Evolutionary conservation across 2,329 filamentous ascomycete genomes (phyloP), one percentile per base, ranked within the genome.

Genomic region (Penicillium vulpinum): DNA sequence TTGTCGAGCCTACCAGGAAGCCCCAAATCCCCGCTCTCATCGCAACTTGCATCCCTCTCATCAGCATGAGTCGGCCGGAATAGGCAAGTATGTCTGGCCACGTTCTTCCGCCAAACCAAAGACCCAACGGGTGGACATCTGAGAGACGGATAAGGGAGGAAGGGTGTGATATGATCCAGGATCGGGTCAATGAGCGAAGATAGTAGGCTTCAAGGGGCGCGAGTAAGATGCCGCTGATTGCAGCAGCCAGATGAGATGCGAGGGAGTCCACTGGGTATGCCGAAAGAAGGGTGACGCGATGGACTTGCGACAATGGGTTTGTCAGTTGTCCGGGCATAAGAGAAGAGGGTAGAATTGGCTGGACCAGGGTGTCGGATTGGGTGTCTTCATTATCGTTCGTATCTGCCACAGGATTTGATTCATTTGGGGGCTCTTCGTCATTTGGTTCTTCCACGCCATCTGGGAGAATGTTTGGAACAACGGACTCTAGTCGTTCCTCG

Each of bases 241-340:
- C 59, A 6, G 71, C 68, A 8, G 76, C 71, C 24, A 78, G 63
- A 46, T 78, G 75, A 5, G 73, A 77, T 21, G 76, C 71, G 26
- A 78, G 68, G 8, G 75, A 73, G 60, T 78, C 75, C 11, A 74
- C 72, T 5, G 75, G 74, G 33, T 75, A 72, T 9, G 72, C 72
- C 4, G 75, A 78, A 26, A 78, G 73, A 16, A 77, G 72, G 4
- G 75, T 78, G 16, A 78, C 71, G 44, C 75, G 70, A 60, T 77
- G 75, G 22, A 71, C 63, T 10, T 61, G 58, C 29, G 63, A 47
- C 16, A 56, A 50, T 16, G 55, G 48, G 39, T 44, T 59, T 18
- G 40, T 18, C 26, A 54, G n/a, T 57, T 45, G 63, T 31, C 58
- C 60, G 29, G 62, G 58, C 28, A 55, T 53, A 7, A 59, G 63